Conservation (phyloP, 495 filamentous ascomycete genomes). For the Monascus purpureus region DNA sequence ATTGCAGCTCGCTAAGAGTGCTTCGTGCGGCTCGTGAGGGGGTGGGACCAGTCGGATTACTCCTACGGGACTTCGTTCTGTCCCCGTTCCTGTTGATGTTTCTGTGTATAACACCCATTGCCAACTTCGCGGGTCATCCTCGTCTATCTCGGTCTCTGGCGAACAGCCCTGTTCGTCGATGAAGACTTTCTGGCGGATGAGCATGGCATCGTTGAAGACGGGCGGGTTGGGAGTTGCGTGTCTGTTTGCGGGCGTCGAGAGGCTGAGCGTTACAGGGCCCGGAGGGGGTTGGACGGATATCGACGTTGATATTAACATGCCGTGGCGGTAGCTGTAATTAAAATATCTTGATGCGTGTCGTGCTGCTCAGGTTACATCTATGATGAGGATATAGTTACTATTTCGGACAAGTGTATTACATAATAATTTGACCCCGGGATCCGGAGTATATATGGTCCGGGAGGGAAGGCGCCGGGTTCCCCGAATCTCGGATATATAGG, state of each 20-base stretch:
- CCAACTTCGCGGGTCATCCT: constrained; percentile 60
- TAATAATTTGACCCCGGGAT: too few relatives aligned
- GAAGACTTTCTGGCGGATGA: constrained; percentile 64
- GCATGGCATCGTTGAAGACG: constrained; percentile 63
- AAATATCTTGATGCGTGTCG: too few relatives aligned
- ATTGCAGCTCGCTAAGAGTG: constrained; percentile 3
- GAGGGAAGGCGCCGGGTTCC: too few relatives aligned
- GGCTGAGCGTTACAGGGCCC: constrained; percentile 4
- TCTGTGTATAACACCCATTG: constrained; percentile 70
- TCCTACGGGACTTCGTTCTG: constrained; percentile 39
- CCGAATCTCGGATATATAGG: too few relatives aligned
- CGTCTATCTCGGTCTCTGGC: constrained; percentile 58
- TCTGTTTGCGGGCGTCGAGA: constrained; percentile 9
- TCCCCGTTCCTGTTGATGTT: not conserved
- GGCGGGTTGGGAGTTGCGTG: constrained; percentile 29
- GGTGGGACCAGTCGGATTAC: constrained; percentile 70
- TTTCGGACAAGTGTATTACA: too few relatives aligned
- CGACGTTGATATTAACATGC: too few relatives aligned
- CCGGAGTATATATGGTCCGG: too few relatives aligned
- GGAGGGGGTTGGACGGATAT: constrained; percentile 18
- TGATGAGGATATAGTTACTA: too few relatives aligned
- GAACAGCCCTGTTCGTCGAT: constrained; percentile 60
- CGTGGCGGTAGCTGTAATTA: too few relatives aligned
- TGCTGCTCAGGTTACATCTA: too few relatives aligned
- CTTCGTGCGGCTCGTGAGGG: constrained; percentile 48